Conservation (phyloP, 2,329 filamentous ascomycete species). For the Didymellaceae sp. region DNA sequence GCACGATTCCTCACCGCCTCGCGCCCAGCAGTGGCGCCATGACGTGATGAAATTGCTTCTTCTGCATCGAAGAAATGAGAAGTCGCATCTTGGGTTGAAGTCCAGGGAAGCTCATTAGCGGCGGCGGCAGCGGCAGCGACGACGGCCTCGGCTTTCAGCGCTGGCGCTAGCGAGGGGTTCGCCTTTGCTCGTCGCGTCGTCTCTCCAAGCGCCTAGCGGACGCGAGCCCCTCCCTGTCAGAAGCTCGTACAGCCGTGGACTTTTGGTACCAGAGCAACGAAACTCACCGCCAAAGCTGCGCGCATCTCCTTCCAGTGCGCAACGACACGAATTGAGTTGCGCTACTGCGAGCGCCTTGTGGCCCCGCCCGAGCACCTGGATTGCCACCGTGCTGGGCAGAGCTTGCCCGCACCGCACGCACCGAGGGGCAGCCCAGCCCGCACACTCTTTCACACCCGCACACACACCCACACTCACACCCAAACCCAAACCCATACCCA, state of each 20-base stretch:
- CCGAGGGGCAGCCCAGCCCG: too few species aligned
- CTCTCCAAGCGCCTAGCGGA: slow-evolving; percentile 16
- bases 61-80: slow-evolving; percentile 10
- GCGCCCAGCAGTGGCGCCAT: not conserved
- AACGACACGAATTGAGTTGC: slow-evolving; percentile 7
- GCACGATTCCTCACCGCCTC: slow-evolving; percentile 8
- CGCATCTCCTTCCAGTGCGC: slow-evolving; percentile 16
- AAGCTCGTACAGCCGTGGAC: slow-evolving; percentile 5
- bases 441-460: too few species aligned
- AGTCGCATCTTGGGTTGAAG: slow-evolving; percentile 28
- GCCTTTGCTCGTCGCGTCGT: slow-evolving; percentile 30
- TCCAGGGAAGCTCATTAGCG: slow-evolving; percentile 39
- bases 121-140: slow-evolving; percentile 15
- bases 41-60: slow-evolving; percentile 5
- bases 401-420: too few species aligned
- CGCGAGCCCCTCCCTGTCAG: slow-evolving; percentile 4
- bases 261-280: slow-evolving; percentile 7
- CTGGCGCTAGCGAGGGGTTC: slow-evolving; percentile 4
- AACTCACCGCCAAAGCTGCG: slow-evolving; percentile 17
- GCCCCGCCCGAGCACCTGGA: slow-evolving; percentile 4
- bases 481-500: too few species aligned
- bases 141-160: slow-evolving; percentile 15
- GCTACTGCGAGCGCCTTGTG: slow-evolving; percentile 19
- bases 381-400: too few species aligned
- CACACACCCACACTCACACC: too few species aligned